Percentiles rank a stretch among this genome's conserved stretches.
Conservation (phyloP, 495 filamentous ascomycete species). For the Jackrogersella multiformis region DNA sequence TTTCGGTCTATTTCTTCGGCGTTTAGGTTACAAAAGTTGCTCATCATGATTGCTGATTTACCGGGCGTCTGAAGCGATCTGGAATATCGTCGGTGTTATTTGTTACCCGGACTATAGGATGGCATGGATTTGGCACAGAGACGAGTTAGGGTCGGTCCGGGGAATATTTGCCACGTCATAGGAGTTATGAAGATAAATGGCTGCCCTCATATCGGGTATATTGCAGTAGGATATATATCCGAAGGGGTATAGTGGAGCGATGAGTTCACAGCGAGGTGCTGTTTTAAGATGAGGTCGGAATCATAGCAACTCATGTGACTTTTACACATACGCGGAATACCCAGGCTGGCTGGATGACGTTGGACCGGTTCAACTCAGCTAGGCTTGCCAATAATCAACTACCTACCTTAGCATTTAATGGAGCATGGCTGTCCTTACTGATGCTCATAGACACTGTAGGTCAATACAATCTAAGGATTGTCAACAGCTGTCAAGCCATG, state of each 20-base stretch:
- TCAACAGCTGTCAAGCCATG: not conserved
- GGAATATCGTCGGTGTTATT: not conserved
- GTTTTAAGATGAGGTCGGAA: not conserved
- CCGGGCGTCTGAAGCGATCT: conserved; percentile 19
- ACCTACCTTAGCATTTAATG: not conserved
- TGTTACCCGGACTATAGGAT: not conserved
- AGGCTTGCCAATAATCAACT: not conserved
- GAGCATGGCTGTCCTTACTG: not conserved
- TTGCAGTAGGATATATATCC: not conserved
- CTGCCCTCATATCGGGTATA: not conserved
- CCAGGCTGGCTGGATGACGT: not conserved
- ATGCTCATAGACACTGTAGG: not conserved
- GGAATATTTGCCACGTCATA: not conserved
- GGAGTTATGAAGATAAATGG: not conserved
- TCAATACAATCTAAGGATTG: not conserved
- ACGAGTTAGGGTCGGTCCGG: not conserved
- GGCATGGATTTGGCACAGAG: conserved; percentile 10
- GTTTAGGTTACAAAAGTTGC: conserved; percentile 34
- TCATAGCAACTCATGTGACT: not conserved
- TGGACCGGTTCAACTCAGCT: not conserved
- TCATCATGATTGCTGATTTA: conserved; percentile 1
- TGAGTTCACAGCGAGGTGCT: not conserved
- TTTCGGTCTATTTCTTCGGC: conserved; percentile 26
- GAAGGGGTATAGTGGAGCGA: not conserved
- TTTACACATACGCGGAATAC: conserved; percentile 11